A percentile compares a stretch with the other conserved stretches of the same genome.
Conservation (phyloP, 1,284 basidiomycete species). For the Ustilago tritici region DNA sequence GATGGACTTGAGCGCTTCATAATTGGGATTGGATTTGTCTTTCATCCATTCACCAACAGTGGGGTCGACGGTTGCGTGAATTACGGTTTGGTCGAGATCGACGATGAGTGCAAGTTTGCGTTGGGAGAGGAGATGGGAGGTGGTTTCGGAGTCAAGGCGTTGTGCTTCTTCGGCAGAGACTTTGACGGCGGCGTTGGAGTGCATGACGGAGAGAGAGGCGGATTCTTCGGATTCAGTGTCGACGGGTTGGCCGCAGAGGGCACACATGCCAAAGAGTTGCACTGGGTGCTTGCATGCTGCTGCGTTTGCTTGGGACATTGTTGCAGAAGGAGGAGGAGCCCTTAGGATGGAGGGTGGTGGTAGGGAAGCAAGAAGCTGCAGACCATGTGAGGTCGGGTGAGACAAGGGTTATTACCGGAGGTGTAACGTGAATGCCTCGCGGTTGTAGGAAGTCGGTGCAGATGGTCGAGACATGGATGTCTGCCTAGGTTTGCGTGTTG, state of each 20-base stretch:
- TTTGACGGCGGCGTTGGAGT: constrained; percentile 62
- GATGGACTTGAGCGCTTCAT: constrained; percentile 87
- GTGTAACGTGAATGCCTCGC: constrained; percentile 6
- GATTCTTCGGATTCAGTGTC: constrained; percentile 73
- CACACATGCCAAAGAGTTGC: constrained; percentile 91
- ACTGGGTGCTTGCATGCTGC: constrained; percentile 85
- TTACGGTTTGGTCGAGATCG: constrained; percentile 97
- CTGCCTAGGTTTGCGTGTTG: neutral
- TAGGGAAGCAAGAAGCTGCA: neutral
- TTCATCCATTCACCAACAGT: constrained; percentile 97
- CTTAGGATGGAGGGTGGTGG: neutral
- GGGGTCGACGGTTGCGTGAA: constrained; percentile 97
- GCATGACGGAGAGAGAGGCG: constrained; percentile 60
- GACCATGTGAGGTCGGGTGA: neutral
- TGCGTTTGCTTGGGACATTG: constrained; percentile 23
- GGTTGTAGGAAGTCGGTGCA: constrained; percentile 1
- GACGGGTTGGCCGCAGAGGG: constrained; percentile 91
- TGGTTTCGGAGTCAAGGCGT: constrained; percentile 85
- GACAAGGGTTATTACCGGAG: constrained; percentile 24
- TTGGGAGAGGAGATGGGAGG: constrained; percentile 79
- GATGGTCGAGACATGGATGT: constrained; percentile 26
- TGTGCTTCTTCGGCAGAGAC: constrained; percentile 77
- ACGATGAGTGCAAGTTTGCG: constrained; percentile 93
- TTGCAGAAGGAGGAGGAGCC: neutral
- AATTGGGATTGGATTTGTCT: constrained; percentile 87